A percentile compares a stretch with the other conserved stretches of the same genome.
Conservation (phyloP, 352 stramenopile genomes). For the Pseudoperonospora humuli region DNA sequence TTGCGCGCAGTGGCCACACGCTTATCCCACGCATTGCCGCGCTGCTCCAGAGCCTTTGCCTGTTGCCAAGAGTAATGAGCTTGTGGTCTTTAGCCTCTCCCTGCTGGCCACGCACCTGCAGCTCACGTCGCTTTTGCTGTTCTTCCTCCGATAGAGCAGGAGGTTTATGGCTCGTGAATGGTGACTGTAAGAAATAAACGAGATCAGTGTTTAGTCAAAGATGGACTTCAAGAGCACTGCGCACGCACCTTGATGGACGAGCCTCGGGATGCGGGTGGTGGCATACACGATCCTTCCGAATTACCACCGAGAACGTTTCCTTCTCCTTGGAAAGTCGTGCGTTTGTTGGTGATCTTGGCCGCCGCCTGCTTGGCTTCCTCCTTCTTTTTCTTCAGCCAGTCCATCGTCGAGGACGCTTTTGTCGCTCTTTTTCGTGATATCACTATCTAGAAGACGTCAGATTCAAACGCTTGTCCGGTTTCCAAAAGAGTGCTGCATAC, state of each 20-base stretch:
- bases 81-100: background rate
- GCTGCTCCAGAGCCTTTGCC: constrained; percentile 50
- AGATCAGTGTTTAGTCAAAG: too few relatives aligned
- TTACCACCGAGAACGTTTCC: constrained; percentile 51
- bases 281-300: background rate
- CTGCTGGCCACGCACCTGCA: constrained; percentile 33
- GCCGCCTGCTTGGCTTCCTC: constrained; percentile 58
- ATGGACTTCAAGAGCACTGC: too few relatives aligned
- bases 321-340: constrained; percentile 49
- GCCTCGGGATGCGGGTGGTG: constrained; percentile 7
- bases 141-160: constrained; percentile 44
- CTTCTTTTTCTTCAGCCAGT: constrained; percentile 84
- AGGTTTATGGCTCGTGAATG: constrained; percentile 34
- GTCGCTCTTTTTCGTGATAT: background rate
- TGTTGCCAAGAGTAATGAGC: constrained; percentile 5
- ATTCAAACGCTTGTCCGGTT: too few relatives aligned
- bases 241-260: constrained; percentile 23
- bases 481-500: too few relatives aligned
- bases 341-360: constrained; percentile 73
- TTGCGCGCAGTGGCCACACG: constrained; percentile 49
- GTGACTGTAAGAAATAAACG: constrained; percentile 28
- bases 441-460: background rate
- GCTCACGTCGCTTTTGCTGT: constrained; percentile 42
- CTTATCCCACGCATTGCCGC: constrained; percentile 63
- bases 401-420: constrained; percentile 24